These are phyloP conservation scores for Cairneyella variabilis DNA, from an alignment of 495 filamentous ascomycete genomes.

Conservation along the genomic window DNA sequence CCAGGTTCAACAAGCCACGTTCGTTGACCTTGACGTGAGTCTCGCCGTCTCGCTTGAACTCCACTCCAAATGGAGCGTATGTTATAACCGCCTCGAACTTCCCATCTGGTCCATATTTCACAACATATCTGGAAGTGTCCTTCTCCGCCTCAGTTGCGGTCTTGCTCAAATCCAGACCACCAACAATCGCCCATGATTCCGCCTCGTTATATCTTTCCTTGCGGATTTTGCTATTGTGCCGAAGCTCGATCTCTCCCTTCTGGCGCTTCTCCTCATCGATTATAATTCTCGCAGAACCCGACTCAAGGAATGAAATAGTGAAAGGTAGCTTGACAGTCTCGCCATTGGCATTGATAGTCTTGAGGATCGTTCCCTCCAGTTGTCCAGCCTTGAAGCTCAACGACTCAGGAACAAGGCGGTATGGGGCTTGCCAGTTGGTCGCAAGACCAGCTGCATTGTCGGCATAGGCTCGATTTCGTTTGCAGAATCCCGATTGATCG, in stretches of 20 bases:
- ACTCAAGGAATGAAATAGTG: conserved; percentile 81
- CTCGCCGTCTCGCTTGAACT: conserved; percentile 78
- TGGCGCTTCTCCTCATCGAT: conserved; percentile 87
- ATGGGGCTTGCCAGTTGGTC: conserved; percentile 74
- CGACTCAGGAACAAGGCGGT: conserved; percentile 66
- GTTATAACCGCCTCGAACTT: conserved; percentile 77
- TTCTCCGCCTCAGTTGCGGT: conserved; percentile 54
- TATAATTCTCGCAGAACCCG: conserved; percentile 78
- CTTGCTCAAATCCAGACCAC: conserved; percentile 65
- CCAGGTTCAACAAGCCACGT: conserved; percentile 80
- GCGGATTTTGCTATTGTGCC: conserved; percentile 75
- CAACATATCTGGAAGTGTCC: conserved; percentile 63
- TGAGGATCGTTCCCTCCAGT: conserved; percentile 73
- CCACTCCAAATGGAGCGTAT: conserved; percentile 75
- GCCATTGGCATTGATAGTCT: conserved; percentile 57
- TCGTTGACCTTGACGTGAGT: conserved; percentile 88
- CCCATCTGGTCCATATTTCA: conserved; percentile 75
- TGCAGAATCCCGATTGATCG: conserved; percentile 91
- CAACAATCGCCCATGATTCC: conserved; percentile 81
- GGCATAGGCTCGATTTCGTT: conserved; percentile 85
- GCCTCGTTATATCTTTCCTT: conserved; percentile 95
- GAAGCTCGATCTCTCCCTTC: conserved; percentile 83
- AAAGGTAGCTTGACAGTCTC: conserved; percentile 75
- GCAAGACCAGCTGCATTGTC: conserved; percentile 63
- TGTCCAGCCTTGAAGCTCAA: conserved; percentile 75